Evolutionary conservation across 768 basidiomycete genomes (phyloP), one percentile per base, ranked within the genome.

Genomic region (Tulasnella sp.): DNA sequence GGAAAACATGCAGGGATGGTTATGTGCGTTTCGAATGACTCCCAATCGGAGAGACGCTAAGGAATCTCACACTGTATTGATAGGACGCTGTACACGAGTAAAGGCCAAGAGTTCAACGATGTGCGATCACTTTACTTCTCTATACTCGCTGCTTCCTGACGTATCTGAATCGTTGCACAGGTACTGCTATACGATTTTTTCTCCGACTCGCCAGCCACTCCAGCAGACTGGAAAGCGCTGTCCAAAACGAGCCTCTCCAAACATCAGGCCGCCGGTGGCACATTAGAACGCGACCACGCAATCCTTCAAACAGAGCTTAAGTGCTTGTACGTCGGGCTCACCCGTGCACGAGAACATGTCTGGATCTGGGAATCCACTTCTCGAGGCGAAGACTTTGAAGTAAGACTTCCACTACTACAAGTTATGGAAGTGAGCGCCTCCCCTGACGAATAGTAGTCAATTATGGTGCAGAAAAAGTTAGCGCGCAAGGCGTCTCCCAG

Each of bases 181-280:
- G 62, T 68, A 16, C 86, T 94, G 2, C 82, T 94, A 12, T 93
- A 91, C 82, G 90, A 94, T 80, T 93, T 93, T 84, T 94, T 94
- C 81, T 87, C 89, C 38, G 91, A 92, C 81, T 94, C 93, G 0
- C 81, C 82, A 0, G 84, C 89, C 1, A 87, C 88, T 56, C 78
- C 83, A 1, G 84, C 88, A 0, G 90, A 90, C 71, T 93, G 92
- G 92, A 86, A 90, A 10, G 86, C 92, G 1, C 85, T 92, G 5
- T 83, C 91, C 5, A 74, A 48, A n/a, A 52, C 80, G 3, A n/a
- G 40, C 44, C 27, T 34, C 9, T 34, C 81, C 9, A 19, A 44
- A 2, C 34, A 77, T 5, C 18, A 36, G n/a, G 8, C 52, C 10
- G 76, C 18, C 42, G 16, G 58, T 18, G n/a, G 71, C n/a, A 18